phyloP scores from a whole-genome alignment of 148 eudicot species.

The Agrostemma githago region DNA sequence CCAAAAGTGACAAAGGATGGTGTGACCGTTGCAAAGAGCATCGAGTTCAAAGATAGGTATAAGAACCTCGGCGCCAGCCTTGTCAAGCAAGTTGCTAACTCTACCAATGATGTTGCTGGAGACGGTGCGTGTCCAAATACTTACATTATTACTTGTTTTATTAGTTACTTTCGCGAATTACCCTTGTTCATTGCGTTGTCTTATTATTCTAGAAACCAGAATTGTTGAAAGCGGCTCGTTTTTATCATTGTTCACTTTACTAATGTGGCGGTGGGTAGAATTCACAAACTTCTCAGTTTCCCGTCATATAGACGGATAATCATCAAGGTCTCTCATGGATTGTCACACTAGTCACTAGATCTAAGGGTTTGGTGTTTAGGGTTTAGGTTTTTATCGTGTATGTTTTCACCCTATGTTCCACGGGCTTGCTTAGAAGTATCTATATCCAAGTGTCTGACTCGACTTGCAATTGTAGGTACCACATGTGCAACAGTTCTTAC shows the following conservation, averaged over 20 bases:
- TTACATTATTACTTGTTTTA: neutral
- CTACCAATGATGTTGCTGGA: conserved; percentile 94
- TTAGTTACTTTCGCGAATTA: neutral
- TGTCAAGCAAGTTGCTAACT: conserved; percentile 96
- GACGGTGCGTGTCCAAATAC: conserved; percentile 42
- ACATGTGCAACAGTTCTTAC: conserved; percentile 96
- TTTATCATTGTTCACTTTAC: neutral
- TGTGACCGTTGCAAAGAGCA: conserved; percentile 90
- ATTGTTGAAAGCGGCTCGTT: neutral
- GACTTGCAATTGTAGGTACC: conserved; percentile 50
- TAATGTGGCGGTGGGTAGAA: too few relatives aligned
- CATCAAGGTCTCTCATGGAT: too few relatives aligned
- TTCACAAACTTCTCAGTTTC: too few relatives aligned
- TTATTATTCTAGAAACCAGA: neutral
- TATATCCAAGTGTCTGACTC: too few relatives aligned
- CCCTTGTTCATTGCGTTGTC: neutral
- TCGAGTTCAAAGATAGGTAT: conserved; percentile 85
- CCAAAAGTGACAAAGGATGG: conserved; percentile 98
- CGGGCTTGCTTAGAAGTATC: too few relatives aligned
- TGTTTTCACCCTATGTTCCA: too few relatives aligned
- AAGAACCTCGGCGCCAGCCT: conserved; percentile 96
- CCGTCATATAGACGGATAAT: too few relatives aligned
- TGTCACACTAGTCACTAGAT: too few relatives aligned
- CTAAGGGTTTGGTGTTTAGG: too few relatives aligned
- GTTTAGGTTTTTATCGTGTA: too few relatives aligned